Evolutionary conservation across 192 early-diverging fungal species (phyloP), one percentile per base, ranked within the genome.

Genomic region (Mortierella claussenii): DNA sequence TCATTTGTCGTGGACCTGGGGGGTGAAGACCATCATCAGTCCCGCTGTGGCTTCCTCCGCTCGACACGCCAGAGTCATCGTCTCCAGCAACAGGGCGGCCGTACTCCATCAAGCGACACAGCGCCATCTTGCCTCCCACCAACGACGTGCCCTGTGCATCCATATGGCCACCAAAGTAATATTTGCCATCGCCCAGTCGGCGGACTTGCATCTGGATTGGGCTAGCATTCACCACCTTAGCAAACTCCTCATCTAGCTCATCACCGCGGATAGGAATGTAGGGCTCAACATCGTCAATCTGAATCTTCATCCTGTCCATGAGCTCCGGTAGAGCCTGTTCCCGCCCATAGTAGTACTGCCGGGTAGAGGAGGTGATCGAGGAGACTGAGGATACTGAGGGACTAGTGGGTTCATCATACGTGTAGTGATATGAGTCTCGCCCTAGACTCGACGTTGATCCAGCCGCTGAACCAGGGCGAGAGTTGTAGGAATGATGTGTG

Each of bases 161-260:
- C 8, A 76, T 47, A 8, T 82, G 83, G 0, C 73, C 73, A 1
- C 73, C 73, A 57, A 76, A 67, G 40, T 76, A 76, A 45, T 76
- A 76, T 33, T 76, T 76, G 53, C 73, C 73, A 12, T 62, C 60
- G 2, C 80, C 80, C n/a, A 64, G 65, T 34, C 83, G 54, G 34
- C 80, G 80, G 26, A 83, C 69, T 60, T 81, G 78, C 24, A 88
- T 81, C 27, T 81, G 54, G 28, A 86, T 76, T 26, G 87, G 85
- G 40, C 69, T 82, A 13, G 75, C 55, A 61, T 88, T 88, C 18
- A 86, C 68, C 13, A 88, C 75, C 30, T 69, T 80, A 17, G 81
- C 85, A 45, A 88, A 80, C 56, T 86, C 85, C 40, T 78, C 65
- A 42, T 88, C 87, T 17, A 88, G 53, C 26, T 82, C 80, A 36